Evolutionary conservation across 2,329 filamentous ascomycete species (phyloP).

Genomic region (Xylariaceae sp.): DNA sequence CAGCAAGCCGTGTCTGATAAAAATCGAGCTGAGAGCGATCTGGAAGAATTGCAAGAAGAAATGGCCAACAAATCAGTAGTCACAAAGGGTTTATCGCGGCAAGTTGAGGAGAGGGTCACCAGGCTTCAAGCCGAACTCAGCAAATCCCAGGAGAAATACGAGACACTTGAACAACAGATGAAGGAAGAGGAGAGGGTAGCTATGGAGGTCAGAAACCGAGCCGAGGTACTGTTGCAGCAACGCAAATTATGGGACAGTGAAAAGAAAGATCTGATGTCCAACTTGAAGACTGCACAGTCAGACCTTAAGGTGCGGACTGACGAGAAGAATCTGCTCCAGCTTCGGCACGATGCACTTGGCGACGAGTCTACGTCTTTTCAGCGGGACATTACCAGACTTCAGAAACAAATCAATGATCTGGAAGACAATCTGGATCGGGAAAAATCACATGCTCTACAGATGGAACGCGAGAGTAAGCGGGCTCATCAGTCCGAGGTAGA

Average conservation of each 20-base stretch:
- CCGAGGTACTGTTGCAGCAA: constrained; percentile 44
- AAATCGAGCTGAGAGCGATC: constrained; percentile 55
- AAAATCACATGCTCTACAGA: constrained; percentile 65
- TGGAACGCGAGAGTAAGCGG: constrained; percentile 56
- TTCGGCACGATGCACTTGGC: constrained; percentile 64
- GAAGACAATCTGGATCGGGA: constrained; percentile 39
- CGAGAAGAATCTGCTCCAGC: constrained; percentile 69
- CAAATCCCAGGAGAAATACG: constrained; percentile 46
- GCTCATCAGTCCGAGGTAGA: constrained; percentile 54
- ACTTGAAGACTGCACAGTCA: constrained; percentile 54
- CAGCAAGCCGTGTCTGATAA: constrained; percentile 54
- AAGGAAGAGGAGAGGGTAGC: constrained; percentile 46
- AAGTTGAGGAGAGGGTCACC: constrained; percentile 68
- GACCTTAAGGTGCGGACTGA: constrained; percentile 59
- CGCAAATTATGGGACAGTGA: constrained; percentile 40
- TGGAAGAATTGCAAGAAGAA: constrained; percentile 70
- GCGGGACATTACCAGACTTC: constrained; percentile 49
- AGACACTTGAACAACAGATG: constrained; percentile 51
- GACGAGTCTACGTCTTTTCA: constrained; percentile 67
- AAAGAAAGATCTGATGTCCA: constrained; percentile 43
- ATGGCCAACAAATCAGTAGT: constrained; percentile 76
- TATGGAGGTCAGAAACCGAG: constrained; percentile 42
- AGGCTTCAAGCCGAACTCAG: constrained; percentile 67
- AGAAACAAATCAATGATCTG: constrained; percentile 23
- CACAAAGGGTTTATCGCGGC: constrained; percentile 70